Evolutionary conservation across 371 early-diverging fungal genomes (phyloP), one percentile per base, ranked within the genome.

Genomic region (Lichtheimia ramosa): DNA sequence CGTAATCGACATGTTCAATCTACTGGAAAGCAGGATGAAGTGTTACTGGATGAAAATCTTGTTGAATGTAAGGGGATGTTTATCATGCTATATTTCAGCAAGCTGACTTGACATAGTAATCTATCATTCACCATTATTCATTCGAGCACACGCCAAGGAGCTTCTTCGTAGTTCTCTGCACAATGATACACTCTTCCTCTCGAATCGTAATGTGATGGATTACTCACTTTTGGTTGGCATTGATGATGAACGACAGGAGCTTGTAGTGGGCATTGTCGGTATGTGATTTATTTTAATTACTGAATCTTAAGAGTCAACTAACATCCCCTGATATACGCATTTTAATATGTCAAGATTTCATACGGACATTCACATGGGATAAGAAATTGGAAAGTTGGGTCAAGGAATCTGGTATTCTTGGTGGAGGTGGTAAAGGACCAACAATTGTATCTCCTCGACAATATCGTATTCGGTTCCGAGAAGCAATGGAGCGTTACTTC

Each of bases 361-460:
- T 97, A 53, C 87, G 97, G 34, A 93, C 96, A 0, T 98, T 93
- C 68, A 98, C 97, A 0, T 97, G 97, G 97, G 96, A 96, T 70
- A 98, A 97, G 75, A 92, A 91, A 66, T 65, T 98, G n/a, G 98
- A 98, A 66, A 92, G 88, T 58, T 94, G 94, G 93, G 96, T 96
- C 39, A 98, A 97, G 75, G 96, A 95, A 67, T 85, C 95, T 0
- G 91, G 89, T 6, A 82, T 93, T 52, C 66, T 95, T 39, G 92
- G 95, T 18, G 92, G 93, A 3, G 92, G 93, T 15, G 92, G 94
- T 14, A 89, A 88, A 56, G 92, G 89, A 41, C 97, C 97, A 0
- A 98, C 99, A 3, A 96, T 98, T 69, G 91, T 97, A 18, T 92
- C 95, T 7, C 99, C 99, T 5, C 79, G 87, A 20, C 93, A 93